phyloP scores from a whole-genome alignment of 2,329 filamentous ascomycete genomes.

The Diaporthe longicolla region DNA sequence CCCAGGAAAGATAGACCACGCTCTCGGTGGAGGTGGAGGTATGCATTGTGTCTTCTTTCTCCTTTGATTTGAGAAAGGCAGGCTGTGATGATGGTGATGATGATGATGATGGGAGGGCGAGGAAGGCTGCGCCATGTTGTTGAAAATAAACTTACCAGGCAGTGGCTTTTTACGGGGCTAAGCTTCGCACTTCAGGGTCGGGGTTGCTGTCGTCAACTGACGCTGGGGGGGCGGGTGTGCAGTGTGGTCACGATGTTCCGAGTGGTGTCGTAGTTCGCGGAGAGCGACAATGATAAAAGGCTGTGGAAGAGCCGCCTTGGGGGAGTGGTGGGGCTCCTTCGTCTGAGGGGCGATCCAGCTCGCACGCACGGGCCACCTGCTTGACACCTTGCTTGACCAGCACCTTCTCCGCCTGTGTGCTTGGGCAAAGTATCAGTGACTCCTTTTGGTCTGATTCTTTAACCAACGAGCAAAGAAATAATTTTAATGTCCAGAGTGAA shows the following conservation, averaged over 20 bases:
- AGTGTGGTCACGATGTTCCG: constrained; percentile 1
- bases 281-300: constrained; percentile 28
- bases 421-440: background rate
- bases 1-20: background rate
- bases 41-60: too few relatives aligned
- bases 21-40: background rate
- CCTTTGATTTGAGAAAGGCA: too few relatives aligned
- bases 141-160: constrained; percentile 3
- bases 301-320: constrained; percentile 34
- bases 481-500: background rate
- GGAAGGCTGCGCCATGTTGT: background rate
- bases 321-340: constrained; percentile 41
- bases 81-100: background rate
- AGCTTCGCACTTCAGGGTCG: background rate
- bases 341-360: constrained; percentile 30
- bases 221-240: background rate
- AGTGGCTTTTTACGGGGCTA: background rate
- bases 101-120: background rate
- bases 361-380: constrained; percentile 28
- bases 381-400: constrained; percentile 7
- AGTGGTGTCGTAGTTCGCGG: constrained; percentile 32
- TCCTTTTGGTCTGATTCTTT: background rate
- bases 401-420: background rate
- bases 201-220: background rate
- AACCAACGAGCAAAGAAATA: background rate